Conservation (phyloP, 2,329 filamentous ascomycete species). For the Diaporthe australafricana region DNA sequence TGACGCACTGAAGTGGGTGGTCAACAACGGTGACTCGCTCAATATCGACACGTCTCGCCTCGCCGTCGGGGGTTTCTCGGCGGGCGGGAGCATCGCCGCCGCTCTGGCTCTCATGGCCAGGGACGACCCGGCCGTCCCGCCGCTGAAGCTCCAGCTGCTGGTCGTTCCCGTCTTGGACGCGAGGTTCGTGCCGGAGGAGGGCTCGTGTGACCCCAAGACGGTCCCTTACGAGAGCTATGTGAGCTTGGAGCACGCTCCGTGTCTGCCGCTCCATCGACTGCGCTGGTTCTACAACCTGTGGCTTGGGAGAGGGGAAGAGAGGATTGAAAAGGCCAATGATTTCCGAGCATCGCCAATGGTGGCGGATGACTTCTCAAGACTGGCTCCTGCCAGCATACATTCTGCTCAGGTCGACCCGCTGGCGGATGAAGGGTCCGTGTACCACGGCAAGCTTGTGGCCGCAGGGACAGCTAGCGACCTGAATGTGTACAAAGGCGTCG, state of each 20-base stretch:
- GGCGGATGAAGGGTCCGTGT: constrained; percentile 47
- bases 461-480: constrained; percentile 47
- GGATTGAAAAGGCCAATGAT: constrained; percentile 44
- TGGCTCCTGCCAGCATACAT: constrained; percentile 49
- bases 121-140: constrained; percentile 40
- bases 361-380: constrained; percentile 46
- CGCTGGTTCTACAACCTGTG: constrained; percentile 52
- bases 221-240: constrained; percentile 49
- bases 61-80: constrained; percentile 33
- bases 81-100: constrained; percentile 32
- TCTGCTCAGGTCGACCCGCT: constrained; percentile 50
- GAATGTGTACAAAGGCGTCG: constrained; percentile 50
- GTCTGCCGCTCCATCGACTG: constrained; percentile 48
- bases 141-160: constrained; percentile 48
- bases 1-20: constrained; percentile 45
- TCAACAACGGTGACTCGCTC: constrained; percentile 39
- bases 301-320: constrained; percentile 47
- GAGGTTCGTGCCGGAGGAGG: constrained; percentile 48
- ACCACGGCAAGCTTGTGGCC: constrained; percentile 46
- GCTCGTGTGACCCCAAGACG: constrained; percentile 41
- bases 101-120: constrained; percentile 31
- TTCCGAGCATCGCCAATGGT: constrained; percentile 49
- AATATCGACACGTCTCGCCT: constrained; percentile 28
- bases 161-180: constrained; percentile 50
- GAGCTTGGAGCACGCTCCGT: constrained; percentile 48